These are phyloP conservation scores for Cytospora schulzeri DNA, from an alignment of 2,329 filamentous ascomycete species.

Conservation along the genomic window DNA sequence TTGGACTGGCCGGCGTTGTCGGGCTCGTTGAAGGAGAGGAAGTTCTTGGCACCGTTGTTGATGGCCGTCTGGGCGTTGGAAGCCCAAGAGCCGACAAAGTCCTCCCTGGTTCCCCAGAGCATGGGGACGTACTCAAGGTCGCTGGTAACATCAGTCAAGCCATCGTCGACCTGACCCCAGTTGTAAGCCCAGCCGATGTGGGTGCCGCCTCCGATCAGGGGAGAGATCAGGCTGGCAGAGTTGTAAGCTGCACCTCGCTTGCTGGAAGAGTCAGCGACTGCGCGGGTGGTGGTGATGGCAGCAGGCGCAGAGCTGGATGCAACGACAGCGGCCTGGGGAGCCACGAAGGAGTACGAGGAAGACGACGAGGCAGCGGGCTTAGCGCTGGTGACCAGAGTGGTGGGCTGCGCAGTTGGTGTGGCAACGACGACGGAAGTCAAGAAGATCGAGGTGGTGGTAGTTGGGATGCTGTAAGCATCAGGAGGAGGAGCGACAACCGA, in stretches of 20 bases:
- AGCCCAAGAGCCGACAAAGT: constrained; percentile 53
- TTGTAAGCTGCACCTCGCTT: constrained; percentile 75
- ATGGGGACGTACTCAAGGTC: constrained; percentile 65
- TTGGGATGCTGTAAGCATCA: background rate
- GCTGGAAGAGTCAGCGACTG: constrained; percentile 36
- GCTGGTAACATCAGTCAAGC: constrained; percentile 38
- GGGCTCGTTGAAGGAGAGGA: constrained; percentile 74
- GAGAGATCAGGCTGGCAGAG: constrained; percentile 52
- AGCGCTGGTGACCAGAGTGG: constrained; percentile 21
- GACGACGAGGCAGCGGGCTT: constrained; percentile 29
- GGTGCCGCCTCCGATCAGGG: constrained; percentile 47
- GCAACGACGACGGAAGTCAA: constrained; percentile 16
- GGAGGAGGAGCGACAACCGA: background rate
- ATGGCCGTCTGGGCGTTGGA: constrained; percentile 54
- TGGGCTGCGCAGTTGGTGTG: constrained; percentile 20
- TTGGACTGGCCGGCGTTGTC: constrained; percentile 64
- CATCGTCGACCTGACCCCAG: constrained; percentile 58
- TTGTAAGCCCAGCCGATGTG: constrained; percentile 67
- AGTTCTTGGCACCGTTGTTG: constrained; percentile 52
- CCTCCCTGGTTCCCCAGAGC: constrained; percentile 57
- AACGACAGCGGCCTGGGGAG: constrained; percentile 9
- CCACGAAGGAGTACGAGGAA: constrained; percentile 23
- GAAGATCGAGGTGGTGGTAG: background rate
- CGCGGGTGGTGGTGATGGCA: constrained; percentile 27
- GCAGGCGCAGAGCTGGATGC: constrained; percentile 13